A percentile compares a stretch with the other conserved stretches of the same genome.
phyloP scores from a whole-genome alignment of 257 asterid genomes.

The Ballota nigra region DNA sequence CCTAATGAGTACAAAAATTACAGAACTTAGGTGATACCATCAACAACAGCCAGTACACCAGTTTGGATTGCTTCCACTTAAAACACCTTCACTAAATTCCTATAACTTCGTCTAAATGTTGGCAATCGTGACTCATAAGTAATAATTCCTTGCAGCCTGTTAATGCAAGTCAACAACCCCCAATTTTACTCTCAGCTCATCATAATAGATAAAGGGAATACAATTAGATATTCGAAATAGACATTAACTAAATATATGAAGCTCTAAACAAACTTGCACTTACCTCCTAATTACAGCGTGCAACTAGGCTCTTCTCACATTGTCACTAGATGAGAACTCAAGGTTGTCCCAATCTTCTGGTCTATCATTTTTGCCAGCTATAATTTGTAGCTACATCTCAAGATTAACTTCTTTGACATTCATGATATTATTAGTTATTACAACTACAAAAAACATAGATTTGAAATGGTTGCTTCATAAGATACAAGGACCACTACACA shows the following conservation, averaged over 20 bases:
- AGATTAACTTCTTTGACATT: too few relatives aligned
- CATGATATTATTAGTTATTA: too few relatives aligned
- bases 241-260: too few relatives aligned
- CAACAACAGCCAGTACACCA: too few relatives aligned
- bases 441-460: too few relatives aligned
- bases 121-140: constrained; percentile 70
- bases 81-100: constrained; percentile 56
- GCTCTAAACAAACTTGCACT: constrained; percentile 14
- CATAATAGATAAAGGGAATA: not conserved
- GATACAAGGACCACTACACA: too few relatives aligned
- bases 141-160: constrained; percentile 81
- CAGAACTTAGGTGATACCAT: too few relatives aligned
- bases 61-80: constrained; percentile 55
- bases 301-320: constrained; percentile 72
- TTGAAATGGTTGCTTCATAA: too few relatives aligned
- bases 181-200: too few relatives aligned
- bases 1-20: too few relatives aligned
- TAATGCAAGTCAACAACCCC: not conserved
- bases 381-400: too few relatives aligned
- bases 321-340: constrained; percentile 65
- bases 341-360: constrained; percentile 81
- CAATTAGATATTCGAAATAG: too few relatives aligned
- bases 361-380: constrained; percentile 50
- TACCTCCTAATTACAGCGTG: constrained; percentile 87
- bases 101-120: constrained; percentile 72